A percentile compares a stretch with the other conserved stretches of the same genome.
phyloP scores from a whole-genome alignment of 169 alveolate species.

The Fabrea salina region DNA sequence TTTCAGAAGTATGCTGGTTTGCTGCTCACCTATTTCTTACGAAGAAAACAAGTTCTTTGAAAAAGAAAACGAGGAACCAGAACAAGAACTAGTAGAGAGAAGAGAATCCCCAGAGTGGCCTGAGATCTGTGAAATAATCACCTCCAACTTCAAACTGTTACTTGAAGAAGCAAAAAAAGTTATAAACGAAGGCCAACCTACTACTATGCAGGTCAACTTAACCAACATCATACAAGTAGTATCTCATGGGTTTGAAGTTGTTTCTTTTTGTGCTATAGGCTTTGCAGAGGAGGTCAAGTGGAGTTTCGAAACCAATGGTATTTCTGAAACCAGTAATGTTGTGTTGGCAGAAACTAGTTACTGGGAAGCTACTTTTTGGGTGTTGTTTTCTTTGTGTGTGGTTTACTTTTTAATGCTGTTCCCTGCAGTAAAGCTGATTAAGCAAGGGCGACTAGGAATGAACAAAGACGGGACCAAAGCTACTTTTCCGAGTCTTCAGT shows the following conservation, averaged over 20 bases:
- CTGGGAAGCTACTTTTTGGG: constrained; percentile 18
- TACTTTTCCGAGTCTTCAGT: neutral
- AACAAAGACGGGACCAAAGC: constrained; percentile 21
- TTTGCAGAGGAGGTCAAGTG: neutral
- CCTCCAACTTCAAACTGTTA: neutral
- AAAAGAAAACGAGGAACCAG: neutral
- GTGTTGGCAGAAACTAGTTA: neutral
- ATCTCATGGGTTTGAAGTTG: neutral
- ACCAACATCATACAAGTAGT: neutral
- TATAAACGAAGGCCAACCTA: neutral
- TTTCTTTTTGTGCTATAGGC: neutral
- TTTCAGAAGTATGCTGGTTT: neutral
- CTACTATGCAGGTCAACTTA: neutral
- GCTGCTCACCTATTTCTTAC: neutral
- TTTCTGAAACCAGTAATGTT: neutral
- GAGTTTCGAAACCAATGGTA: neutral
- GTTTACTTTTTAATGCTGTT: neutral
- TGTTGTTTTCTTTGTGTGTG: neutral
- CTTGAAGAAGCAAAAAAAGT: neutral
- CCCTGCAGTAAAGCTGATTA: neutral
- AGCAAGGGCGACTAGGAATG: constrained; percentile 16
- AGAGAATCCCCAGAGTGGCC: neutral
- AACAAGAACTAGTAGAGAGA: neutral
- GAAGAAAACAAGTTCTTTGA: neutral
- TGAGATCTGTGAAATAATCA: neutral